A percentile compares a stretch with the other conserved stretches of the same genome.
Evolutionary conservation across 495 filamentous ascomycete genomes (phyloP).

Genomic region (Aspergillus indologenus): DNA sequence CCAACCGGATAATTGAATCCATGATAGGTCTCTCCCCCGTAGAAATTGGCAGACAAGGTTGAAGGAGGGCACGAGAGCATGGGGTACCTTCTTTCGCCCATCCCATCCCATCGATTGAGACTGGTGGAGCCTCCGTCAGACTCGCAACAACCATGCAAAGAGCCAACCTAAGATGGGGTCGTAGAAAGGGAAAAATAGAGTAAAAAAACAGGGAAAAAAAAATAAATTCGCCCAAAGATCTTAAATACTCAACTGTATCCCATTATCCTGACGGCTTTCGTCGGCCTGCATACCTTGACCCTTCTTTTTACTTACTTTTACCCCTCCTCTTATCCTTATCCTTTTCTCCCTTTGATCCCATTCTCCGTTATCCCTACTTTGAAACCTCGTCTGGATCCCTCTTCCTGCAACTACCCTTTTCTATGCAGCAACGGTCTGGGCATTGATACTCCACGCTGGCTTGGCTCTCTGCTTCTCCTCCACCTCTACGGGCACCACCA

Average conservation of each 20-base stretch:
- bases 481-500: too few species aligned
- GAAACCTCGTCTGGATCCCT: too few species aligned
- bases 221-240: background rate
- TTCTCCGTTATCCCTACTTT: background rate
- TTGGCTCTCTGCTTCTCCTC: constrained; percentile 3
- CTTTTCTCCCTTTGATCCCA: constrained; percentile 5
- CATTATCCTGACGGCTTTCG: background rate
- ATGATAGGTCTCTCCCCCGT: background rate
- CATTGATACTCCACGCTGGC: constrained; percentile 3
- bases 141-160: background rate
- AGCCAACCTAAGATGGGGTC: background rate
- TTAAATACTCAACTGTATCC: constrained; percentile 8
- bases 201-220: constrained; percentile 2
- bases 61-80: background rate
- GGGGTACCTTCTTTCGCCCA: background rate
- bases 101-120: background rate
- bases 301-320: background rate
- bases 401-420: background rate
- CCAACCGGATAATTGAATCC: constrained; percentile 7
- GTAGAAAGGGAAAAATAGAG: background rate
- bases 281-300: background rate
- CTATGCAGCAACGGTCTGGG: constrained; percentile 6
- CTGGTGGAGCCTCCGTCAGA: constrained; percentile 1
- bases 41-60: constrained; percentile 2
- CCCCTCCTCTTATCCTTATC: background rate